Evolutionary conservation across 1,284 basidiomycete species (phyloP), one percentile per base, ranked within the genome.

Genomic region (Melampsora larici-populina): DNA sequence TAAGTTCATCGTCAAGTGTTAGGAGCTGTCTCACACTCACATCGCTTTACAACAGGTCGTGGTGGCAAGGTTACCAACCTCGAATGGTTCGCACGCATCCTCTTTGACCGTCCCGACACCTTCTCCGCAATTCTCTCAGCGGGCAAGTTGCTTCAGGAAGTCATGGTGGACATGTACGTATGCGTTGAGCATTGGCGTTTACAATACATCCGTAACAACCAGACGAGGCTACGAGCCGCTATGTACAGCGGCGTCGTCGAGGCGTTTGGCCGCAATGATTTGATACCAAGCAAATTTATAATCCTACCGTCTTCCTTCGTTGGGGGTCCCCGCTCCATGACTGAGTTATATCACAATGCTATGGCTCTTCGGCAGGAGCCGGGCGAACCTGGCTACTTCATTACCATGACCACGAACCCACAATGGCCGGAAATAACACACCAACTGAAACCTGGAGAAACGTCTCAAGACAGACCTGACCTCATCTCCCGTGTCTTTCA

Each of bases 361-460:
- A 84, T 88, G 81, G 86, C 86, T 0, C 81, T 87, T 26, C 83
- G 83, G 2, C 80, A 84, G 0, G 79, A 81, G 40, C 85, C 81
- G 62, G 78, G 80, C 0, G 83, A 84, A 21, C 82, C 85, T 6
- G 85, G 86, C 78, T 79, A 87, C 6, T 87, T 88, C 79, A 81
- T 87, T 2, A 88, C 87, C 0, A 84, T 87, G 78, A 88, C 87
- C 5, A 83, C 84, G 87, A n/a, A n/a, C n/a, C n/a, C n/a, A n/a
- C n/a, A n/a, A n/a, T n/a, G n/a, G n/a, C n/a, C n/a, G n/a, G n/a
- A 89, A 70, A 86, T 88, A 8, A 49, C 65, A 1, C 43, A 82
- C 0, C 85, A 84, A 40, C 82, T 88, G 0, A 78, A 86, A 0
- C 83, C 83, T 18, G 84, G 85, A 0, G 86, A 88, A 72, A 81